phyloP scores from a whole-genome alignment of 192 early-diverging fungal genomes.

The Neocallimastix lanati region DNA sequence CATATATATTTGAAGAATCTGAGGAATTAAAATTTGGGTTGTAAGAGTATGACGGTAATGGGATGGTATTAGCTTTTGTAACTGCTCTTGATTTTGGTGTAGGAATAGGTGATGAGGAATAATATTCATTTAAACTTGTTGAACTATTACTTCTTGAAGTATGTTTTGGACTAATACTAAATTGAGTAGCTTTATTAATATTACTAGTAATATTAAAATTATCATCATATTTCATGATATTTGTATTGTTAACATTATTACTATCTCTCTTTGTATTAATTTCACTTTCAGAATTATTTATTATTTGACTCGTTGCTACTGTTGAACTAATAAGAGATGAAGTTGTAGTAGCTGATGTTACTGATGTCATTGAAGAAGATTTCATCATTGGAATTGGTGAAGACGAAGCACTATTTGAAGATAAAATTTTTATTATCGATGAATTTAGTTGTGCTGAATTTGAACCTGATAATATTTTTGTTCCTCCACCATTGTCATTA shows the following conservation, averaged over 20 bases:
- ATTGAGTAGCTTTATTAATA: background rate
- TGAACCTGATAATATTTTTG: background rate
- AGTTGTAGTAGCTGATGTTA: background rate
- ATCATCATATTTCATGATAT: background rate
- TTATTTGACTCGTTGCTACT: background rate
- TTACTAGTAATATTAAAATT: background rate
- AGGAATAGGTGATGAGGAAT: background rate
- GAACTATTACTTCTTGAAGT: background rate
- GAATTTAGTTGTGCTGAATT: background rate
- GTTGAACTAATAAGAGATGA: background rate
- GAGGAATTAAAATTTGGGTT: background rate
- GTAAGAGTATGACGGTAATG: background rate
- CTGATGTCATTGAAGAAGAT: background rate
- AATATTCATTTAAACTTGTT: background rate
- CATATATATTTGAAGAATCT: background rate
- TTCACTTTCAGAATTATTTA: background rate
- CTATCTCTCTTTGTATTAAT: too few species aligned
- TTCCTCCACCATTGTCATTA: background rate
- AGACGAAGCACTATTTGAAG: background rate
- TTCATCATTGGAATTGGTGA: background rate
- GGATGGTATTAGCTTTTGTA: background rate
- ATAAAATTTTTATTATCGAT: background rate
- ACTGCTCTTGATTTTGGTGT: background rate
- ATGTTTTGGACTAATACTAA: background rate
- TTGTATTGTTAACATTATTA: background rate